A percentile compares a stretch with the other conserved stretches of the same genome.
Conservation (phyloP, 129 eudicot species). For the Centella asiatica region DNA sequence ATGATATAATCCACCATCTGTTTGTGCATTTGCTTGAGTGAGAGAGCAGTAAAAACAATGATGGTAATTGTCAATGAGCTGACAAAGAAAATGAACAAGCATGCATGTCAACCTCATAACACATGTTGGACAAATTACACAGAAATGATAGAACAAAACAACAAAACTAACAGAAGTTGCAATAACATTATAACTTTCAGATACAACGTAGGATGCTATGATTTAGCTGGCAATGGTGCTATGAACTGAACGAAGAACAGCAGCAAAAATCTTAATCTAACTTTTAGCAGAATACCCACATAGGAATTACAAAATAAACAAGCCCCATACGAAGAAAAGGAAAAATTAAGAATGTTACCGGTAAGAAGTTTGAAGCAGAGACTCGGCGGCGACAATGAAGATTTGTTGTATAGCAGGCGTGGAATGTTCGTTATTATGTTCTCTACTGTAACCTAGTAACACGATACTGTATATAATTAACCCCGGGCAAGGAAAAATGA, state of each 20-base stretch:
- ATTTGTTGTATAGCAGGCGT: no score
- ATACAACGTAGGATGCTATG: no score
- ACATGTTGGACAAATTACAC: neutral
- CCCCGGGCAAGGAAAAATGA: no score
- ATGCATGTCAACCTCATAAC: neutral
- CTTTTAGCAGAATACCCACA: neutral
- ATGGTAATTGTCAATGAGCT: neutral
- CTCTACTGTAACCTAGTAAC: no score
- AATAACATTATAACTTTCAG: neutral
- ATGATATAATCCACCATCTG: neutral
- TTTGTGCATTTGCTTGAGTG: neutral
- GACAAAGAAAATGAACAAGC: neutral
- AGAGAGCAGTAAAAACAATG: no score
- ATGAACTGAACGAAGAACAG: neutral
- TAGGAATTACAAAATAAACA: neutral
- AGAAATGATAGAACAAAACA: neutral
- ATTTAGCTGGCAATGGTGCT: neutral
- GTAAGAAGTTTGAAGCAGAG: neutral
- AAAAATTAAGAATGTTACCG: no score
- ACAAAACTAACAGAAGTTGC: neutral
- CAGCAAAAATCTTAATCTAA: neutral
- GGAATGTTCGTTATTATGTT: no score
- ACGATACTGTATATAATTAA: no score
- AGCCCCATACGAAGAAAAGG: neutral
- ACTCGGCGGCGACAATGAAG: neutral